Evolutionary conservation across 1,284 basidiomycete species (phyloP), one percentile per base, ranked within the genome.

Genomic region (Retiboletus flavoniger): DNA sequence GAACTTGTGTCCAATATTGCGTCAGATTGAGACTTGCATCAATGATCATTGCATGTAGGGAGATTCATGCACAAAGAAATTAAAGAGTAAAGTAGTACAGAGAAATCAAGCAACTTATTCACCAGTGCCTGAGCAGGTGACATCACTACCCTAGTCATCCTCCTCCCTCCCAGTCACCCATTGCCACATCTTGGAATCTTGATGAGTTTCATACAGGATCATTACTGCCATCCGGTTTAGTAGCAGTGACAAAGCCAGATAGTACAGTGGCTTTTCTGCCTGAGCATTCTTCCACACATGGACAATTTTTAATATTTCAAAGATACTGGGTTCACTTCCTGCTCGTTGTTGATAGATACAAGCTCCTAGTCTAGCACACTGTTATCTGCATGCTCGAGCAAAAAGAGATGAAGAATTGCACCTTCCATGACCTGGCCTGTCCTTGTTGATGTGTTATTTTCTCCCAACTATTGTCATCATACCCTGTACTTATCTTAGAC

Each of bases 231-330:
- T 62, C 63, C 19, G 60, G 53, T 31, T 62, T 57, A 26, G 71
- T 54, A 42, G 78, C 74, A 56, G 76, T 65, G 41, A 75, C 74
- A 54, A 81, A 80, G 7, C 78, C 78, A 40, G 77, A 74, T 41
- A 79, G 64, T 29, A 71, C 50, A 11, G n/a, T n/a, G n/a, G n/a
- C n/a, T n/a, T n/a, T n/a, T n/a, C n/a, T n/a, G 68, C 72, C 56
- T 84, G 80, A 3, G 80, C 63, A 55, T 69, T 76, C 62, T 85
- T 87, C 95, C 95, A 97, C 3, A 88, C 88, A 69, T 94, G 93
- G 1, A 95, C 95, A 78, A 91, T 91, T 70, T 95, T 89, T 69
- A 97, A 77, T 78, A 95, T 93, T 94, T 95, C 85, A 94, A 95
- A 1, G 92, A 85, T 0, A 91, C 88, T 0, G 95, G 92, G 66